Evolutionary conservation across 352 stramenopile species (phyloP).

Genomic region (Pythium phragmiticola): DNA sequence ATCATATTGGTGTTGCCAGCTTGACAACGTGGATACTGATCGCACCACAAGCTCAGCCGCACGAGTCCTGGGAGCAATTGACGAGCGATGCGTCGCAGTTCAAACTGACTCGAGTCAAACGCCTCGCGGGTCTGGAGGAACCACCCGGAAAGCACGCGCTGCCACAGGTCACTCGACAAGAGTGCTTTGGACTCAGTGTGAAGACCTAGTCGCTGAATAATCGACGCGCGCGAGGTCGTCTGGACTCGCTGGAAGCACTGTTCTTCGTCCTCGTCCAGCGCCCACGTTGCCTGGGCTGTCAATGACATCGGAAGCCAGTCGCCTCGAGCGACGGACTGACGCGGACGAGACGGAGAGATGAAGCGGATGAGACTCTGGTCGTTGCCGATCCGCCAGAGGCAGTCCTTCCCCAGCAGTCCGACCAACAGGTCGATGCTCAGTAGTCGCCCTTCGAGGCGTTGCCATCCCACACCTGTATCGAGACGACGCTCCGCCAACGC

Average conservation of each 20-base stretch:
- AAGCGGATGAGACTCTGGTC: constrained; percentile 6
- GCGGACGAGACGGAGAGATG: not conserved
- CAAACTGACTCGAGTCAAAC: constrained; percentile 60
- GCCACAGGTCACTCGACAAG: constrained; percentile 31
- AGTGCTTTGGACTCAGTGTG: not conserved
- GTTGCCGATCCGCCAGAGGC: constrained; percentile 9
- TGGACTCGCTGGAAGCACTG: not conserved
- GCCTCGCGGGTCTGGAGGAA: constrained; percentile 38
- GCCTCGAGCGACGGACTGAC: not conserved
- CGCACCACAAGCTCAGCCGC: constrained; percentile 50
- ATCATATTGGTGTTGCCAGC: not conserved
- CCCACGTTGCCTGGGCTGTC: constrained; percentile 40
- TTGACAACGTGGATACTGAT: constrained; percentile 30
- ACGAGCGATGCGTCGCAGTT: constrained; percentile 60
- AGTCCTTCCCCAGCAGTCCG: constrained; percentile 41
- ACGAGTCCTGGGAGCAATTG: constrained; percentile 60
- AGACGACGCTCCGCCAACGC: constrained; percentile 31
- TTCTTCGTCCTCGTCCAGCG: constrained; percentile 27
- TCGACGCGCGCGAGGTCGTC: not conserved
- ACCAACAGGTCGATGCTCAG: constrained; percentile 61
- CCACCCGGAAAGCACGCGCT: constrained; percentile 36
- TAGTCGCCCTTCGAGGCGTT: constrained; percentile 66
- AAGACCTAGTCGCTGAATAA: constrained; percentile 8
- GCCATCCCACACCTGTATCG: constrained; percentile 45
- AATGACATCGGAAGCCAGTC: constrained; percentile 5